Evolutionary conservation across 208 protist genomes (phyloP).

Genomic region (Trypanosomatidae sp.): DNA sequence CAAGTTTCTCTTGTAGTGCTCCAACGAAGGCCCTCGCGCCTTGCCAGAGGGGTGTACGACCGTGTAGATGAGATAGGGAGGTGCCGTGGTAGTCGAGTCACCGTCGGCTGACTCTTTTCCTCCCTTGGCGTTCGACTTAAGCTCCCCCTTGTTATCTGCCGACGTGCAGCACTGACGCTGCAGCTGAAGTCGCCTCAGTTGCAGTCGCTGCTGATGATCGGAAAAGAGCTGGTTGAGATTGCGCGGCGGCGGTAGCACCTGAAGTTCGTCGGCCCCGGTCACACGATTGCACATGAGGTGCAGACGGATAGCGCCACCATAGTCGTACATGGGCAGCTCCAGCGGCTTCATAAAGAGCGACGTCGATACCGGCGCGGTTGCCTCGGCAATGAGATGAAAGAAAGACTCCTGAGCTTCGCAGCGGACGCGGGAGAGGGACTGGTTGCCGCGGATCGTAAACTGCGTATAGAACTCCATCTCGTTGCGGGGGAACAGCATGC

Average conservation of each 20-base stretch:
- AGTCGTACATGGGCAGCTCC: constrained; percentile 41
- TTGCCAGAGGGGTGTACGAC: constrained; percentile 31
- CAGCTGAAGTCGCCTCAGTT: neutral
- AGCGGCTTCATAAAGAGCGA: constrained; percentile 50
- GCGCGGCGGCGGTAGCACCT: constrained; percentile 39
- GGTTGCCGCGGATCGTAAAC: constrained; percentile 37
- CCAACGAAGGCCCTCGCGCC: constrained; percentile 25
- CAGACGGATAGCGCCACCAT: constrained; percentile 40
- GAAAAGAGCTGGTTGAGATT: constrained; percentile 28
- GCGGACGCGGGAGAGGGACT: constrained; percentile 27
- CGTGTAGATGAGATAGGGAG: constrained; percentile 30
- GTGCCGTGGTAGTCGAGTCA: neutral
- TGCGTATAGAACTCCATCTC: constrained; percentile 30
- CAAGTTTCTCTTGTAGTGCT: constrained; percentile 30
- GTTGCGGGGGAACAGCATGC: constrained; percentile 19
- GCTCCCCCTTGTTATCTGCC: neutral
- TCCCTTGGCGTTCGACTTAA: neutral
- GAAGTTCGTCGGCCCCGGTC: constrained; percentile 26
- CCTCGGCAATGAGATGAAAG: constrained; percentile 35
- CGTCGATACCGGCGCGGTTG: constrained; percentile 38
- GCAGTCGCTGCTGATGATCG: constrained; percentile 27
- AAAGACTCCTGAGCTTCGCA: constrained; percentile 29
- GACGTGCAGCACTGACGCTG: neutral
- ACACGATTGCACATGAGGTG: constrained; percentile 25
- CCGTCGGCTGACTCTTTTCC: neutral